Evolutionary conservation across 257 asterid species (phyloP).

Genomic region (Craterostigma plantagineum): DNA sequence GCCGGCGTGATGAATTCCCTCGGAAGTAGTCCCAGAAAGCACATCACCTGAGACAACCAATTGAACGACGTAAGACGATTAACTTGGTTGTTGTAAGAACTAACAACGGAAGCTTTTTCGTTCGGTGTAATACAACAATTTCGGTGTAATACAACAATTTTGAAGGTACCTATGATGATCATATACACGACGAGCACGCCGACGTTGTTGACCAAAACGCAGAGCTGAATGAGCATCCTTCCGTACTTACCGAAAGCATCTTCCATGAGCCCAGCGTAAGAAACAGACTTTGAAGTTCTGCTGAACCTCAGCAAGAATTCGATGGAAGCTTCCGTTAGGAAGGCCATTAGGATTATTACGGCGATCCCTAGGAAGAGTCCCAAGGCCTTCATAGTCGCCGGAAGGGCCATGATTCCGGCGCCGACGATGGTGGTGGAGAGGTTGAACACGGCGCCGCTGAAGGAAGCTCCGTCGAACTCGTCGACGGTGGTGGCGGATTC

Average conservation of each 20-base stretch:
- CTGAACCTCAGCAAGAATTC: slow-evolving; percentile 79
- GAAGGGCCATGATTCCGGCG: slow-evolving; percentile 98
- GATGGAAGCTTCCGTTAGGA: slow-evolving; percentile 79
- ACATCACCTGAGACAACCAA: slow-evolving; percentile 28
- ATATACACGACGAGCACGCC: slow-evolving; percentile 94
- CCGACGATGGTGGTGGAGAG: slow-evolving; percentile 89
- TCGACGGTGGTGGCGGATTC: slow-evolving; percentile 48
- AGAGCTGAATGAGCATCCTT: slow-evolving; percentile 68
- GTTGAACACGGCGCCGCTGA: slow-evolving; percentile 96
- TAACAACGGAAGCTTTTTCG: too few relatives aligned
- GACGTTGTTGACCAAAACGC: slow-evolving; percentile 64
- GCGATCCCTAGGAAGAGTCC: slow-evolving; percentile 75
- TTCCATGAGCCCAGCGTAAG: slow-evolving; percentile 88
- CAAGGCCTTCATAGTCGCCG: slow-evolving; percentile 91
- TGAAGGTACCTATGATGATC: slow-evolving; percentile 82
- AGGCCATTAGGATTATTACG: slow-evolving; percentile 67
- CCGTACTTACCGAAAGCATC: slow-evolving; percentile 83
- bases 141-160: too few relatives aligned
- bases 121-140: too few relatives aligned
- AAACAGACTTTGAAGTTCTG: slow-evolving; percentile 43
- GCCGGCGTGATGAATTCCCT: slow-evolving; percentile 36
- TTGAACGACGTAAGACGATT: too few relatives aligned
- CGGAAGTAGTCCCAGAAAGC: slow-evolving; percentile 31
- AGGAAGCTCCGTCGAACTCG: slow-evolving; percentile 93
- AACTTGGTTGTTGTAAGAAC: too few relatives aligned